Evolutionary conservation across 768 basidiomycete genomes (phyloP), one percentile per base, ranked within the genome.

Genomic region (Phylloporus scabripes): DNA sequence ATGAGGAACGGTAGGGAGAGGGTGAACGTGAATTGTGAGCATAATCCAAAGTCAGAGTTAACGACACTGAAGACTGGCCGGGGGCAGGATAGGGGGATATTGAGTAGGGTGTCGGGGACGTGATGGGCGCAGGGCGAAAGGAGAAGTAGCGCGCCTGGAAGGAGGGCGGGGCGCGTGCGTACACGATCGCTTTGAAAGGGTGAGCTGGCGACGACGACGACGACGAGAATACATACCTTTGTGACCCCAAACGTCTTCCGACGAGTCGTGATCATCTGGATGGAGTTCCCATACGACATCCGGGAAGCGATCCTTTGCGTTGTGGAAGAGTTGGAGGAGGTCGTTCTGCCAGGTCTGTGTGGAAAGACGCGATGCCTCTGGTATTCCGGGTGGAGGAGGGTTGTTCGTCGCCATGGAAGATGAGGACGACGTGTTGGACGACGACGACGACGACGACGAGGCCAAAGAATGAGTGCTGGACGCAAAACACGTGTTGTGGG

Each of bases 211-310:
- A 38, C 10, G 41, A 28, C 17, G 42, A 3, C 1, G 0, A 15
- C 10, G 32, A 37, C 23, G 23, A 24, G 12, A 3, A 39, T 26
- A 65, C 79, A 14, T 29, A 95, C 93, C 93, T 80, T 97, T 95
- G 68, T 98, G 95, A 4, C 90, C 94, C 85, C 88, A 96, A 23
- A 96, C 82, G 42, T 76, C 73, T 14, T 79, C 82, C 3, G 61
- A 57, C 24, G 69, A 58, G 56, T 86, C 81, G 49, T 77, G 76
- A 43, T 69, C 60, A 51, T 75, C 74, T 44, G 77, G 77, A 28
- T 79, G 80, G 17, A 85, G 74, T 64, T 84, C 82, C 94, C 95
- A 98, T n/a, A 91, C 82, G 44, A 98, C 92, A 70, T 98, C 95
- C n/a, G 89, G 87, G 61, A 93, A 98, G 49, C 91, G 77, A 53